Evolutionary conservation across 2,329 filamentous ascomycete genomes (phyloP).

Genomic region (Metarhizium album): DNA sequence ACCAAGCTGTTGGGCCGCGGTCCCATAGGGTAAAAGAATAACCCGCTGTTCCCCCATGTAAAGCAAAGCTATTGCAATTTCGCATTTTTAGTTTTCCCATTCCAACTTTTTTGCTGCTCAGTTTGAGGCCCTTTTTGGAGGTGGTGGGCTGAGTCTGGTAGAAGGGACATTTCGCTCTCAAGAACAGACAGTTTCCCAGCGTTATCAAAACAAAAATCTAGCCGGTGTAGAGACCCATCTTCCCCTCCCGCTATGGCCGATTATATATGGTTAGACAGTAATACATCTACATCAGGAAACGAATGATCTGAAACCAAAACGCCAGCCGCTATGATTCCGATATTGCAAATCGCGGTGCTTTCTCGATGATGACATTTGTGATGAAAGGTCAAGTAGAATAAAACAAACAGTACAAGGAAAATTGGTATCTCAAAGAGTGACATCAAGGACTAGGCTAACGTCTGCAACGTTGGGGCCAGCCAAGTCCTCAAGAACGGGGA

Average conservation of each 20-base stretch:
- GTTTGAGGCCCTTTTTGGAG: conserved; percentile 22
- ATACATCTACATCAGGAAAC: conserved; percentile 40
- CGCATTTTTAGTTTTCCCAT: conserved; percentile 9
- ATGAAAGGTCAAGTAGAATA: conserved; percentile 21
- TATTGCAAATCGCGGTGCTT: conserved; percentile 24
- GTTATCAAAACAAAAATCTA: conserved; percentile 5
- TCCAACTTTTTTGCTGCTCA: conserved; percentile 12
- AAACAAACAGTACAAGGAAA: conserved; percentile 15
- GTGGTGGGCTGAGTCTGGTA: conserved; percentile 19
- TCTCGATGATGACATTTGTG: conserved; percentile 17
- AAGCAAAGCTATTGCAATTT: background rate
- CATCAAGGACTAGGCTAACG: conserved; percentile 95
- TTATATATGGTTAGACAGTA: conserved; percentile 42
- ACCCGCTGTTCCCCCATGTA: conserved; percentile 12
- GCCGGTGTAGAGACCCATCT: background rate
- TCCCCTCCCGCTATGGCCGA: conserved; percentile 10
- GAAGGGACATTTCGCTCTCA: conserved; percentile 9
- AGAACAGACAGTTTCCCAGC: conserved; percentile 7
- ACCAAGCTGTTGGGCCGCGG: conserved; percentile 3
- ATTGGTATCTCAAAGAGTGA: conserved; percentile 51
- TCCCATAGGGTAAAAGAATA: conserved; percentile 13
- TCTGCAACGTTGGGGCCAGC: conserved; percentile 82
- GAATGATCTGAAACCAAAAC: conserved; percentile 42
- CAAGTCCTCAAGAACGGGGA: conserved; percentile 95
- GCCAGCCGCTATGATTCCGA: conserved; percentile 43